Evolutionary conservation across 768 basidiomycete genomes (phyloP).

Genomic region (Naganishia vaughanmartiniae): DNA sequence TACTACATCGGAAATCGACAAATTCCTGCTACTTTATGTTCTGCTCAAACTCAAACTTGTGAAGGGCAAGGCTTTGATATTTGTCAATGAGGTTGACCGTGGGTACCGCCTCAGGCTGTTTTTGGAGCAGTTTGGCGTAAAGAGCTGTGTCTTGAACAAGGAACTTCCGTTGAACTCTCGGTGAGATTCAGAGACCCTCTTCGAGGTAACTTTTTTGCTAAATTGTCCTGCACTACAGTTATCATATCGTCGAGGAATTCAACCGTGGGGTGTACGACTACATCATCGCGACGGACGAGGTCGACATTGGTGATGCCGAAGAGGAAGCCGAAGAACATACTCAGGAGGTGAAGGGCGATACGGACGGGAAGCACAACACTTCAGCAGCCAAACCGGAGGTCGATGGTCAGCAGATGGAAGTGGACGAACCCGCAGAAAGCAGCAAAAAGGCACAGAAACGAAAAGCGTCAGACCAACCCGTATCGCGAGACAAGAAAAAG

Average conservation of each 20-base stretch:
- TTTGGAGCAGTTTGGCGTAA: slow-evolving; percentile 94
- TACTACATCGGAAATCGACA: slow-evolving; percentile 90
- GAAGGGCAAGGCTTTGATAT: slow-evolving; percentile 91
- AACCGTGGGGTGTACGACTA: slow-evolving; percentile 98
- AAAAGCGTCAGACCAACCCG: slow-evolving; percentile 28
- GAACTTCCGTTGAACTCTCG: slow-evolving; percentile 93
- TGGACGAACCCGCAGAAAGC: slow-evolving; percentile 30
- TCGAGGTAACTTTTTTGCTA: slow-evolving; percentile 15
- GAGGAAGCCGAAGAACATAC: slow-evolving; percentile 52
- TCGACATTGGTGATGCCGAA: slow-evolving; percentile 58
- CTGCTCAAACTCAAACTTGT: slow-evolving; percentile 94
- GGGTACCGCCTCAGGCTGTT: slow-evolving; percentile 96
- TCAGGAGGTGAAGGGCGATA: slow-evolving; percentile 33
- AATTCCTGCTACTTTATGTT: slow-evolving; percentile 92
- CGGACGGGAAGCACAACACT: slow-evolving; percentile 18
- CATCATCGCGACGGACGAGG: slow-evolving; percentile 94
- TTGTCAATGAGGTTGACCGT: slow-evolving; percentile 93
- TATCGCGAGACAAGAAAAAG: slow-evolving; percentile 33
- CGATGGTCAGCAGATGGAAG: slow-evolving; percentile 49
- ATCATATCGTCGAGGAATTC: slow-evolving; percentile 96
- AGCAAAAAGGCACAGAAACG: slow-evolving; percentile 31
- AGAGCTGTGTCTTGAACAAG: slow-evolving; percentile 91
- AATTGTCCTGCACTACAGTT: slow-evolving; percentile 56
- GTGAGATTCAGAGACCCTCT: slow-evolving; percentile 48
- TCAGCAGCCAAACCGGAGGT: slow-evolving; percentile 36